Conservation (phyloP, 1,139 yeast species). For the Saccharomyces hybrid region DNA sequence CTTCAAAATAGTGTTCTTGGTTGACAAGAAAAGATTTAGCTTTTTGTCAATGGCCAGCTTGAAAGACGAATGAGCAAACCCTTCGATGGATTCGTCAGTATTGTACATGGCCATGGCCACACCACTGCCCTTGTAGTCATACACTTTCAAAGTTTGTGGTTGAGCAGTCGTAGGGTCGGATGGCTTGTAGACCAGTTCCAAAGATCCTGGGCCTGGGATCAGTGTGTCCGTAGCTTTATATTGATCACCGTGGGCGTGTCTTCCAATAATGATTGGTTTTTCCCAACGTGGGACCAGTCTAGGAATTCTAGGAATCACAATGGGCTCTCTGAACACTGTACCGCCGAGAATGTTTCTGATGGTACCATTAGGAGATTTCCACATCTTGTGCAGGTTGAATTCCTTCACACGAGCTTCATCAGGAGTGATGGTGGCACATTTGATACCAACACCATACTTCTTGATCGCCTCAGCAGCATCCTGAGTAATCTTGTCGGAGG, state of each 20-base stretch:
- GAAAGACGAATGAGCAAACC: constrained; percentile 74
- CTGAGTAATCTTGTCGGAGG: constrained; percentile 63
- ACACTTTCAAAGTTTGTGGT: constrained; percentile 43
- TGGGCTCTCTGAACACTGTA: constrained; percentile 79
- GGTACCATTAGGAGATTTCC: constrained; percentile 83
- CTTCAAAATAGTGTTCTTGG: constrained; percentile 76
- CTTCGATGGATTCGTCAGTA: constrained; percentile 71
- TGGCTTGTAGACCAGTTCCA: constrained; percentile 63
- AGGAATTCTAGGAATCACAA: constrained; percentile 69
- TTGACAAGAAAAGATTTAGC: constrained; percentile 61
- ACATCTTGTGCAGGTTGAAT: constrained; percentile 69
- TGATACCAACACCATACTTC: constrained; percentile 72
- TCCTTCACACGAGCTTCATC: constrained; percentile 77
- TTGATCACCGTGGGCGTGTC: constrained; percentile 84
- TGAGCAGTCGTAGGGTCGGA: constrained; percentile 33
- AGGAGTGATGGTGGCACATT: constrained; percentile 83
- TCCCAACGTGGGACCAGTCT: constrained; percentile 74
- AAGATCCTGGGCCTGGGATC: constrained; percentile 59
- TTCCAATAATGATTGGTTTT: constrained; percentile 74
- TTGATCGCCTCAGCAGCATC: constrained; percentile 74
- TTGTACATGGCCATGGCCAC: constrained; percentile 79
- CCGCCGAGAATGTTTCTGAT: constrained; percentile 77
- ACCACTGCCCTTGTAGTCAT: constrained; percentile 53
- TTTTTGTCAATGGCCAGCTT: constrained; percentile 62
- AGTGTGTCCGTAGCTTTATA: constrained; percentile 74